These are phyloP conservation scores for Metschnikowia continentalis DNA, from an alignment of 805 yeast genomes.

Conservation along the genomic window DNA sequence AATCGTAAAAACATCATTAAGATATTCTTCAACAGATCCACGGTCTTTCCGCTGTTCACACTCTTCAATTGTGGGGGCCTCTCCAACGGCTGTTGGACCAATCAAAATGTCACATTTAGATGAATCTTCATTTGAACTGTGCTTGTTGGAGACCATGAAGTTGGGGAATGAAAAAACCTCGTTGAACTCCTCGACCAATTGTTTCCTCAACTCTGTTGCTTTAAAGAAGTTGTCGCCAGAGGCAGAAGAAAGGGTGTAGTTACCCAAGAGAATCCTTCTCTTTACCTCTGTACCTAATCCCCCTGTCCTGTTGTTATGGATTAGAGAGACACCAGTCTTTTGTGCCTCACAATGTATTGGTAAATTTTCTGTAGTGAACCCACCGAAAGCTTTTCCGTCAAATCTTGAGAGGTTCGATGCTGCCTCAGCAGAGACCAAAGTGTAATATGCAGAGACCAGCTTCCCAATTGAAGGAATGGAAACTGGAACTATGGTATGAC, in stretches of 20 bases:
- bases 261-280: constrained; percentile 79
- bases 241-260: constrained; percentile 76
- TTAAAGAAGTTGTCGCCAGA: constrained; percentile 70
- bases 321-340: constrained; percentile 11
- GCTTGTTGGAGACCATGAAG: constrained; percentile 16
- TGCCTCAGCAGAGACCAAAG: constrained; percentile 90
- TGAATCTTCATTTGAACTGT: background rate
- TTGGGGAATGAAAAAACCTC: constrained; percentile 52
- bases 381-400: constrained; percentile 56
- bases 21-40: constrained; percentile 57
- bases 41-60: constrained; percentile 26
- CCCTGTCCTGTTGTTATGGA: constrained; percentile 49
- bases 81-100: constrained; percentile 63
- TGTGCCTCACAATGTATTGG: constrained; percentile 17
- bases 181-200: constrained; percentile 63
- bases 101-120: constrained; percentile 57
- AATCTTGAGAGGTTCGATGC: constrained; percentile 85
- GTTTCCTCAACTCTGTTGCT: constrained; percentile 65
- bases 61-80: constrained; percentile 52
- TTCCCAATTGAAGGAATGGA: constrained; percentile 65
- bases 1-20: constrained; percentile 80
- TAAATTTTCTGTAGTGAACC: constrained; percentile 20
- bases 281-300: constrained; percentile 84
- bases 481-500: constrained; percentile 56
- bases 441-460: constrained; percentile 78